Percentiles rank a stretch among this genome's conserved stretches.
These are phyloP conservation scores for Raffaelea arxii DNA, from an alignment of 2,329 filamentous ascomycete species.

Conservation along the genomic window DNA sequence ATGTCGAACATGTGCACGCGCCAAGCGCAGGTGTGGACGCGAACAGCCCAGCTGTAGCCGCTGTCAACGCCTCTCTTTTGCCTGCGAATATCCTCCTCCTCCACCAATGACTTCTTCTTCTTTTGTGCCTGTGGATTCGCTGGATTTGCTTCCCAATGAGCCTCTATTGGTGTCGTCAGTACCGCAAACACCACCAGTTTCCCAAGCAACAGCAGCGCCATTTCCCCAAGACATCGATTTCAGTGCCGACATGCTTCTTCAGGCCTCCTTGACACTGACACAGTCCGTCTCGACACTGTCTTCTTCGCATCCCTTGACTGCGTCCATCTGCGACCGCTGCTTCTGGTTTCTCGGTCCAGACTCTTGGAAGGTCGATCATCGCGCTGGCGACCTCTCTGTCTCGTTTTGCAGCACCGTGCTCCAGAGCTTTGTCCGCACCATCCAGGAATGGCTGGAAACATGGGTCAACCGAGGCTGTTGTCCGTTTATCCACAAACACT, in stretches of 20 bases:
- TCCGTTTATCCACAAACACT: constrained; percentile 20
- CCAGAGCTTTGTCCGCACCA: constrained; percentile 5
- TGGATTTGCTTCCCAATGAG: not conserved
- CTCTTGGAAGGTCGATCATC: constrained; percentile 12
- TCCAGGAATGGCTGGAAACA: constrained; percentile 16
- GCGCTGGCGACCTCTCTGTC: not conserved
- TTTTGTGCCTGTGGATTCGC: not conserved
- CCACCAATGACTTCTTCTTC: constrained; percentile 2
- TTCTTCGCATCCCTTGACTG: not conserved
- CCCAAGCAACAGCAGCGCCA: too few relatives aligned
- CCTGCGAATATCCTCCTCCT: constrained; percentile 17
- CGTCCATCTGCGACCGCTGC: not conserved
- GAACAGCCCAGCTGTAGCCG: constrained; percentile 15
- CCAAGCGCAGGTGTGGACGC: constrained; percentile 16
- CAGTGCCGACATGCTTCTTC: too few relatives aligned
- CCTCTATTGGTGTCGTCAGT: not conserved
- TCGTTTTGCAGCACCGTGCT: constrained; percentile 2
- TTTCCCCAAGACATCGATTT: too few relatives aligned
- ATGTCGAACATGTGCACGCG: constrained; percentile 13
- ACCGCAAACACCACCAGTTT: not conserved
- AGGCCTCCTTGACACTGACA: not conserved
- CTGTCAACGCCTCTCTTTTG: constrained; percentile 11
- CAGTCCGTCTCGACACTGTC: not conserved
- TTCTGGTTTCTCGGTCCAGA: constrained; percentile 13
- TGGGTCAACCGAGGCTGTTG: constrained; percentile 20